These are phyloP conservation scores for Allantophomopsis cytisporea DNA, from an alignment of 2,329 filamentous ascomycete genomes.

Conservation along the genomic window DNA sequence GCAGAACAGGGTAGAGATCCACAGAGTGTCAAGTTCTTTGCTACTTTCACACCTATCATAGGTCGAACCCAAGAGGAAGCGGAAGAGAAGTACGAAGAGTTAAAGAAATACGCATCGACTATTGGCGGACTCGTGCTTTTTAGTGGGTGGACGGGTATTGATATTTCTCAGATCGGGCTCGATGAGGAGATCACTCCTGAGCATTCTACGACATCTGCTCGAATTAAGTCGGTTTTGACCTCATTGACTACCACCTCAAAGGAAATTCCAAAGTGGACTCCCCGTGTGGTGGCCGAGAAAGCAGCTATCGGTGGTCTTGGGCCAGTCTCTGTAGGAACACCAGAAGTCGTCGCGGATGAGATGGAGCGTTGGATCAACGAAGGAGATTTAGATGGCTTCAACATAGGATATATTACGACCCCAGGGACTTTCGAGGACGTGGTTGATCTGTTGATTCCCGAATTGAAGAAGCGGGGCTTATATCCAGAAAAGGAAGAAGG, in stretches of 20 bases:
- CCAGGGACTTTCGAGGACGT: conserved; percentile 55
- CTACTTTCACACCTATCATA: conserved; percentile 50
- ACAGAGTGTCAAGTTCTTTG: conserved; percentile 50
- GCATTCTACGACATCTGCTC: conserved; percentile 38
- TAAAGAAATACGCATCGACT: conserved; percentile 43
- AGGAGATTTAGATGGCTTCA: conserved; percentile 62
- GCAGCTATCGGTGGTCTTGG: conserved; percentile 56
- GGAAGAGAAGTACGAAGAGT: conserved; percentile 45
- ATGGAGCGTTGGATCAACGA: conserved; percentile 55
- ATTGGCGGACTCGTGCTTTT: conserved; percentile 58
- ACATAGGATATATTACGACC: conserved; percentile 52
- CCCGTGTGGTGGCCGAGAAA: conserved; percentile 53
- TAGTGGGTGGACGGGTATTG: conserved; percentile 59
- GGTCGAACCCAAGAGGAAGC: conserved; percentile 55
- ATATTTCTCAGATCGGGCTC: conserved; percentile 41
- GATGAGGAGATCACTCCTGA: conserved; percentile 41
- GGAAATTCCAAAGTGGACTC: conserved; percentile 48
- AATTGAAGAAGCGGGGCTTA: conserved; percentile 42
- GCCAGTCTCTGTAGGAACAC: conserved; percentile 28
- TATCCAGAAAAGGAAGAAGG: conserved; percentile 23
- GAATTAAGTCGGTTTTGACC: conserved; percentile 33
- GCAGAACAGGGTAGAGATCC: conserved; percentile 40
- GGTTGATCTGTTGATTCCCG: conserved; percentile 47
- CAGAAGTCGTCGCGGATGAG: conserved; percentile 44
- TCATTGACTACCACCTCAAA: conserved; percentile 33